Conservation (phyloP, 192 early-diverging fungal species). For the Chytriomyces hyalinus region DNA sequence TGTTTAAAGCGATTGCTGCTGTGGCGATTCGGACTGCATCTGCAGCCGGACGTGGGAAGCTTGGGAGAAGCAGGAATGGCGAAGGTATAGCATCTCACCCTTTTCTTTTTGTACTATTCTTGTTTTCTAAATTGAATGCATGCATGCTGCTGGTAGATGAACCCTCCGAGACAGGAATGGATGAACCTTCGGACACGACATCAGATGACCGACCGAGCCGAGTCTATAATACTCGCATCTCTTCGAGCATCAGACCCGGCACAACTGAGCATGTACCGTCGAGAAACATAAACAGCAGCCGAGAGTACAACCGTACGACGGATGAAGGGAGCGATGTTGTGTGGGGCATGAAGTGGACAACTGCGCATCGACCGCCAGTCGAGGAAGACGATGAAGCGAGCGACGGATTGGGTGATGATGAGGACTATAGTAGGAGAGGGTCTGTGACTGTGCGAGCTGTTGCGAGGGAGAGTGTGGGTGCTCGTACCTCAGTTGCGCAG, state of each 20-base stretch:
- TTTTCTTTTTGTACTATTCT: too few species aligned
- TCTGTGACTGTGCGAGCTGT: not conserved
- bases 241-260: too few species aligned
- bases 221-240: too few species aligned
- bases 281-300: not conserved
- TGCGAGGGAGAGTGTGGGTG: not conserved
- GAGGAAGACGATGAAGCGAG: not conserved
- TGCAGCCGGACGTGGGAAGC: not conserved
- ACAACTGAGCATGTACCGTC: too few species aligned
- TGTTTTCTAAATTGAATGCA: too few species aligned
- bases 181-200: too few species aligned
- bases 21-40: not conserved
- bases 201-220: too few species aligned
- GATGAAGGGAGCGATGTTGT: constrained; percentile 29
- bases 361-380: constrained; percentile 16
- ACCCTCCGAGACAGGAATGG: too few species aligned
- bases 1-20: constrained; percentile 14
- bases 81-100: not conserved
- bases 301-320: constrained; percentile 8
- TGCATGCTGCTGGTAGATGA: too few species aligned
- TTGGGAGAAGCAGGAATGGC: constrained; percentile 1
- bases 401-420: not conserved
- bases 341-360: constrained; percentile 35
- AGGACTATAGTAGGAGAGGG: not conserved
- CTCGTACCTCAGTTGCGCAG: not conserved